Base-by-base conservation (phyloP, 805 yeast genomes). In the Starmera dryadoides region DNA sequence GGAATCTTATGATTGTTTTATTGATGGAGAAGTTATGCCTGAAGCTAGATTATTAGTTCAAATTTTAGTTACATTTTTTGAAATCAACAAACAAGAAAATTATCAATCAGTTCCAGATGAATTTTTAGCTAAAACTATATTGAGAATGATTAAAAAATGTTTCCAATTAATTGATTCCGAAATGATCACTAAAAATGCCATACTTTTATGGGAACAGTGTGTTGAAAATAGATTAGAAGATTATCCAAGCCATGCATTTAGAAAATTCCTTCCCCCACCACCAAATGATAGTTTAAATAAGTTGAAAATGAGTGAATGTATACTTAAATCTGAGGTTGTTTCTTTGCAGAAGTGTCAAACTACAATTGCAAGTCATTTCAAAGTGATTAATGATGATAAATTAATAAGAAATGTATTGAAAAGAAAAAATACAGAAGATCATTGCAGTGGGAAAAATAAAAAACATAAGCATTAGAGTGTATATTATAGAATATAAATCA, bases 1-100 rank as follows among this genome's bases (percentile, higher is more conserved):
- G 26, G 83, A 79, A 14, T 64, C 79, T 1, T 84, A 77, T 59
- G 93, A 84, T 48, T 69, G 81, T 39, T 82, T 71, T 49, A 52
- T 45, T 3, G 67, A 75, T 33, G 78, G 80, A 10, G 85, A 77
- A 28, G 64, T 81, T 1, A 53, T 72, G 16, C 69, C 80, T n/a
- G 91, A 85, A 55, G 58, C 75, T 30, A 60, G 69, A 1, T 57
- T 81, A 17, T 38, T 83, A 4, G 41, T 80, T 5, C 82, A 81
- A 47, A 64, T 75, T 3, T 47, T 81, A 9, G 63, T 77, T 1
- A 63, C 68, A 3, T 30, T 64, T 11, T 53, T 59, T 14, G 58
- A 55, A 38, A 40, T 52, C 4, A 43, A 48, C 9, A 36, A 60
- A 15, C 32, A 40, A 15, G 45, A 35, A 18, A 30, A 33, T 17